A percentile compares a stretch with the other conserved stretches of the same genome.
phyloP scores from a whole-genome alignment of 768 basidiomycete species.

The Termitomyces sp. region DNA sequence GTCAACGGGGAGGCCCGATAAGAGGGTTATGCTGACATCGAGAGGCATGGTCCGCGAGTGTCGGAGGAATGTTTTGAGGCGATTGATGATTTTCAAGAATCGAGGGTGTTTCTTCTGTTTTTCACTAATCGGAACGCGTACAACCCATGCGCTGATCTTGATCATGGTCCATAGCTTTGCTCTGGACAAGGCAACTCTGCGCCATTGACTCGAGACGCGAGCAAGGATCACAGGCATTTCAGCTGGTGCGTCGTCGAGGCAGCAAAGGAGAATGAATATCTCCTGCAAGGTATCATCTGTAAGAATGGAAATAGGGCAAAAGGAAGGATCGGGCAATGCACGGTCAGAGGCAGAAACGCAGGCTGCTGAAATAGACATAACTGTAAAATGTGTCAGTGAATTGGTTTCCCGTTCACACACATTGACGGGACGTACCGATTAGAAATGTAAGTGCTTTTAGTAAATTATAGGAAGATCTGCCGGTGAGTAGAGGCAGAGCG shows the following conservation, averaged over 20 bases:
- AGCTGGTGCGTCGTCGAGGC: background rate
- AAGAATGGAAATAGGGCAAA: background rate
- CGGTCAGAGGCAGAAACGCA: background rate
- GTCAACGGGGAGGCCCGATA: background rate
- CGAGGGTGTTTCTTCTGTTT: background rate
- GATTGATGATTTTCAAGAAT: background rate
- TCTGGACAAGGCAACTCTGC: background rate
- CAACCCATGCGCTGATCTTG: background rate
- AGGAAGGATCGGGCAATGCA: background rate
- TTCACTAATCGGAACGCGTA: background rate
- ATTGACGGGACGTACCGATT: background rate
- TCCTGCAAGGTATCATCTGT: background rate
- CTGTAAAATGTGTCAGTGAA: background rate
- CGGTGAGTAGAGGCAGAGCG: background rate
- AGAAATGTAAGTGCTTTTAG: too few relatives aligned
- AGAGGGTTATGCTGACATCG: background rate
- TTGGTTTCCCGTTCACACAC: background rate
- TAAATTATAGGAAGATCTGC: background rate
- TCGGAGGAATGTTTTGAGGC: background rate
- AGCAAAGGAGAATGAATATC: background rate
- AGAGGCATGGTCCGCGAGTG: background rate
- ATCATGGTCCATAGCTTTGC: background rate
- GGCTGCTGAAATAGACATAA: background rate
- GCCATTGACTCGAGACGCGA: background rate
- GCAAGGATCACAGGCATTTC: background rate